Conservation (phyloP, 306 rosid genomes). For the Arachis stenosperma region DNA sequence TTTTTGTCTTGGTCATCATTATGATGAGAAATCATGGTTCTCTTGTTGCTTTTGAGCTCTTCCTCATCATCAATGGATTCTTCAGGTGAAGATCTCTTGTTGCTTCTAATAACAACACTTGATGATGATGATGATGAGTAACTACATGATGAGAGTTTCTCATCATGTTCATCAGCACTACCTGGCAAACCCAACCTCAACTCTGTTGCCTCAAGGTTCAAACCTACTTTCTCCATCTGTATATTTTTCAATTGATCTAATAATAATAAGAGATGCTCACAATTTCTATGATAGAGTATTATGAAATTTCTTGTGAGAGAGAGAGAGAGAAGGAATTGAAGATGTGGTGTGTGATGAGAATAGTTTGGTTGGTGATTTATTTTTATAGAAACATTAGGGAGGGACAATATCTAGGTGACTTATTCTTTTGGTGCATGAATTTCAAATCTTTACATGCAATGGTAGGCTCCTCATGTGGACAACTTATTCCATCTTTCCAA, state of each 20-base stretch:
- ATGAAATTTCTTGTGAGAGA: background rate
- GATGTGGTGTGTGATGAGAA: constrained; percentile 27
- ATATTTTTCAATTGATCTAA: background rate
- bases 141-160: background rate
- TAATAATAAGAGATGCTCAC: background rate
- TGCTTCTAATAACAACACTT: constrained; percentile 16
- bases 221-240: constrained; percentile 28
- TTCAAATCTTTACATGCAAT: background rate
- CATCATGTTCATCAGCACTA: constrained; percentile 15
- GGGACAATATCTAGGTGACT: constrained; percentile 50
- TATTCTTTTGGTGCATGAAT: constrained; percentile 50
- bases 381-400: constrained; percentile 48
- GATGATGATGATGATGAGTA: background rate
- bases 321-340: constrained; percentile 1
- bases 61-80: constrained; percentile 6
- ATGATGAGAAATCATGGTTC: constrained; percentile 1
- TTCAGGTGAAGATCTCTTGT: constrained; percentile 54
- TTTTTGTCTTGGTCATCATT: background rate
- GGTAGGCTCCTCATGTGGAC: too few species aligned
- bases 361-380: constrained; percentile 16
- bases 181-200: constrained; percentile 68
- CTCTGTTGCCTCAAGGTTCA: constrained; percentile 53
- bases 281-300: background rate
- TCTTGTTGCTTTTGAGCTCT: constrained; percentile 36
- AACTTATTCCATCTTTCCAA: too few species aligned